Evolutionary conservation across 2,329 filamentous ascomycete genomes (phyloP).

Genomic region (Pezicula radicicola): DNA sequence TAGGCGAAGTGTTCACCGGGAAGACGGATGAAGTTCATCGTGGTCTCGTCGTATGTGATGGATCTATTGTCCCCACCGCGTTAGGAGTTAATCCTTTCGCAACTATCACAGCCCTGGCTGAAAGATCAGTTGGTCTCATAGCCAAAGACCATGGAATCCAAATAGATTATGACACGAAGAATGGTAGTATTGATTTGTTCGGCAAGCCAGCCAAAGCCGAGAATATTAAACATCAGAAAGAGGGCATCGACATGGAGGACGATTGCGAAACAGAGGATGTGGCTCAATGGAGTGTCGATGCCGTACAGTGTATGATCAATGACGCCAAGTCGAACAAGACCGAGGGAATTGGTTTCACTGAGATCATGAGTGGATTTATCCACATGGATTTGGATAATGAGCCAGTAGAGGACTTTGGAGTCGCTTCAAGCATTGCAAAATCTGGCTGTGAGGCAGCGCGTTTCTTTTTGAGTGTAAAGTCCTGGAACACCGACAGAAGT

Average conservation of each 20-base stretch:
- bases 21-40: slow-evolving; percentile 43
- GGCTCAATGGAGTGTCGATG: too few species aligned
- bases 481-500: too few species aligned
- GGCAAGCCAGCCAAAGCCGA: slow-evolving; percentile 36
- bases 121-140: slow-evolving; percentile 52
- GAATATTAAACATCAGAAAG: too few species aligned
- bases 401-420: too few species aligned
- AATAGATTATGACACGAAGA: slow-evolving; percentile 40
- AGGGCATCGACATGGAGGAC: too few species aligned
- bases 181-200: slow-evolving; percentile 46
- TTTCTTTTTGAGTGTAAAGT: too few species aligned
- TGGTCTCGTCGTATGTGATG: slow-evolving; percentile 58
- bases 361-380: slow-evolving; percentile 58
- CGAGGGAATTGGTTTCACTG: slow-evolving; percentile 52
- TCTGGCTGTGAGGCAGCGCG: too few species aligned
- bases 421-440: too few species aligned
- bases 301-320: slow-evolving; percentile 1
- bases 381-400: slow-evolving; percentile 38
- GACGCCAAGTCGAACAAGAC: slow-evolving; percentile 23
- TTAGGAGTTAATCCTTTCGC: slow-evolving; percentile 62
- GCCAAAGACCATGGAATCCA: slow-evolving; percentile 34
- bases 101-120: slow-evolving; percentile 63
- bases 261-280: too few species aligned
- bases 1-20: slow-evolving; percentile 54
- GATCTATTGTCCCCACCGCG: slow-evolving; percentile 53